Base-by-base conservation (phyloP, 2,329 filamentous ascomycete genomes). In the Ophiocordyceps sinensis region DNA sequence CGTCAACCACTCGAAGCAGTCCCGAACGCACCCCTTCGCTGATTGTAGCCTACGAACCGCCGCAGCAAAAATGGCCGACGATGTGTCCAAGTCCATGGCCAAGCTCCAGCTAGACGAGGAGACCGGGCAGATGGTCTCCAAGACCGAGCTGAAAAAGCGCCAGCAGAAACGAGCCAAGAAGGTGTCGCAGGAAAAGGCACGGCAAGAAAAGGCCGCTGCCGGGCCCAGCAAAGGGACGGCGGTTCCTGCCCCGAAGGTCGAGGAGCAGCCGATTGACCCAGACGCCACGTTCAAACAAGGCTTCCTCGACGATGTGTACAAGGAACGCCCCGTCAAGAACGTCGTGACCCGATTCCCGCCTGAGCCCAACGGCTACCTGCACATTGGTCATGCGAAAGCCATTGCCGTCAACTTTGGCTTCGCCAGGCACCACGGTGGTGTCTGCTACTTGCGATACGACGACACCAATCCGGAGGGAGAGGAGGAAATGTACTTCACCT, bases 321-420 rank as follows among this genome's bases (percentile, higher is more conserved):
- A 79, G 45, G 74, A 82, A 60, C 71, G 77, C 38, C 78, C 79
- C 2, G 65, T 68, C 36, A 73, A 72, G 49, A 63, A 67, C 13
- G 77, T 81, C 17, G 61, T 80, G 38, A 87, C 82, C 4, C 77
- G 83, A 49, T 88, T 89, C 55, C 84, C 84, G 2, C 84, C 84
- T 17, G 84, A 89, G 63, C 91, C 91, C 38, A 96, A 96, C 59
- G 91, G 89, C 41, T 95, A 82, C 58, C 73, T 95, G 10, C 88
- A 95, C 57, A 83, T 96, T 51, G 89, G 89, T 17, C 91, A 96
- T 58, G 84, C 83, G 49, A 96, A 96, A 66, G 89, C 91, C 19
- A 95, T 96, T 59, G 82, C 86, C 0, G 78, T 96, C 60, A 95
- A 96, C 64, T 96, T 96, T 63, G 89, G 89, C 7, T 96, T 95